These are phyloP conservation scores for Leptographium flavum DNA, from an alignment of 2,329 filamentous ascomycete genomes.

Conservation along the genomic window DNA sequence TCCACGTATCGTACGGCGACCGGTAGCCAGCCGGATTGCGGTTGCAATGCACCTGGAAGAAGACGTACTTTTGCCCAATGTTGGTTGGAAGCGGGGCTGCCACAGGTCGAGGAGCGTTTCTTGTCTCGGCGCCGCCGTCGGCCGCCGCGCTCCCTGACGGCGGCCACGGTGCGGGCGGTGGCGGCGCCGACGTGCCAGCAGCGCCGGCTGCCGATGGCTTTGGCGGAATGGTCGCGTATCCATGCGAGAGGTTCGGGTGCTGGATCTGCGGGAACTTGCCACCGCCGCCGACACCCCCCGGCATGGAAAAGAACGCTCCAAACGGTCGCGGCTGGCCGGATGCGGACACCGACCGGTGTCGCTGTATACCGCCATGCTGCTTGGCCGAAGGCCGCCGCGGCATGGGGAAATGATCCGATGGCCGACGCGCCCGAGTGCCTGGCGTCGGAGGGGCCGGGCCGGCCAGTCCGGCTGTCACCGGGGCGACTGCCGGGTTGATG, in stretches of 20 bases:
- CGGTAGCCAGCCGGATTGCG: conserved; percentile 40
- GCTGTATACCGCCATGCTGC: conserved; percentile 3
- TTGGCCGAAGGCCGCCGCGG: conserved; percentile 7
- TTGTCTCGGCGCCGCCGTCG: neutral
- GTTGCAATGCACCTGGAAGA: conserved; percentile 38
- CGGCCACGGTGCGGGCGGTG: neutral
- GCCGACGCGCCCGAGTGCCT: conserved; percentile 34
- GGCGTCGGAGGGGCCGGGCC: too few species aligned
- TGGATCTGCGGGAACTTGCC: conserved; percentile 13
- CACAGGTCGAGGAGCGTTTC: neutral
- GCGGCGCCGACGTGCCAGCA: neutral
- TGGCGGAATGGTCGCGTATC: conserved; percentile 6
- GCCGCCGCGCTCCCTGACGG: neutral
- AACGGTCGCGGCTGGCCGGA: conserved; percentile 15
- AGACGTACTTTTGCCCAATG: conserved; percentile 35
- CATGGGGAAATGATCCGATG: conserved; percentile 14
- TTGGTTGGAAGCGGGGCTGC: conserved; percentile 3
- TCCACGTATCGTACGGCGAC: conserved; percentile 41
- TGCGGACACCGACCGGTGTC: conserved; percentile 11
- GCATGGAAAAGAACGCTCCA: conserved; percentile 11
- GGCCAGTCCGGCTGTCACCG: conserved; percentile 14
- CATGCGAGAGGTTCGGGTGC: conserved; percentile 11
- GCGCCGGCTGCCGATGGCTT: conserved; percentile 2
- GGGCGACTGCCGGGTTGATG: neutral
- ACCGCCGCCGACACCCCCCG: neutral